phyloP scores from a whole-genome alignment of 805 yeast genomes.

The Metschnikowia koreensis region DNA sequence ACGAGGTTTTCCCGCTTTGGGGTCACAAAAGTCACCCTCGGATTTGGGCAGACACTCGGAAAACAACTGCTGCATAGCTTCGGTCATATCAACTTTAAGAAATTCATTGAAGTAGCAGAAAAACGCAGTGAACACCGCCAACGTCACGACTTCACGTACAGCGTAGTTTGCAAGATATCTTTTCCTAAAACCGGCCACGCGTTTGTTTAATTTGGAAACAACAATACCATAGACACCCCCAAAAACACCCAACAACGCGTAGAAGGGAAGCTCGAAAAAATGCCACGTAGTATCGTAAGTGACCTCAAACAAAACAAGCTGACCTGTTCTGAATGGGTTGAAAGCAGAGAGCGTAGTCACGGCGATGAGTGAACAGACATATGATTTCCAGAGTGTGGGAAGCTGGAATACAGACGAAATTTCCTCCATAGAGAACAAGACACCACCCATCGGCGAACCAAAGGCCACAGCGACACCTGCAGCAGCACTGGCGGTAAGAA shows the following conservation, averaged over 20 bases:
- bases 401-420: conserved; percentile 72
- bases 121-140: conserved; percentile 69
- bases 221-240: conserved; percentile 90
- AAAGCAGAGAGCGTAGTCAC: conserved; percentile 75
- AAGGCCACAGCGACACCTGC: conserved; percentile 99
- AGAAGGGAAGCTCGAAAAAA: conserved; percentile 78
- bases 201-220: conserved; percentile 71
- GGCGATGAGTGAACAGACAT: conserved; percentile 86
- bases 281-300: conserved; percentile 85
- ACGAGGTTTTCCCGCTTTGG: conserved; percentile 25
- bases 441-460: conserved; percentile 97
- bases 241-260: conserved; percentile 74
- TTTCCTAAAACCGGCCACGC: conserved; percentile 75
- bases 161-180: conserved; percentile 57
- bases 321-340: conserved; percentile 94
- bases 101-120: conserved; percentile 83
- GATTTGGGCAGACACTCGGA: conserved; percentile 67
- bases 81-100: conserved; percentile 88
- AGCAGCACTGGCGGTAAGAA: conserved; percentile 86
- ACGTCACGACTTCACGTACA: conserved; percentile 64
- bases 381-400: conserved; percentile 84
- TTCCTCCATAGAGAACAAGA: conserved; percentile 88
- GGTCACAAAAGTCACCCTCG: conserved; percentile 41
- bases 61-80: conserved; percentile 85
- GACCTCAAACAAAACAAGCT: conserved; percentile 90